Base-by-base conservation (phyloP, 164 flowering plant genomes). In the Cinnamomum chago region DNA sequence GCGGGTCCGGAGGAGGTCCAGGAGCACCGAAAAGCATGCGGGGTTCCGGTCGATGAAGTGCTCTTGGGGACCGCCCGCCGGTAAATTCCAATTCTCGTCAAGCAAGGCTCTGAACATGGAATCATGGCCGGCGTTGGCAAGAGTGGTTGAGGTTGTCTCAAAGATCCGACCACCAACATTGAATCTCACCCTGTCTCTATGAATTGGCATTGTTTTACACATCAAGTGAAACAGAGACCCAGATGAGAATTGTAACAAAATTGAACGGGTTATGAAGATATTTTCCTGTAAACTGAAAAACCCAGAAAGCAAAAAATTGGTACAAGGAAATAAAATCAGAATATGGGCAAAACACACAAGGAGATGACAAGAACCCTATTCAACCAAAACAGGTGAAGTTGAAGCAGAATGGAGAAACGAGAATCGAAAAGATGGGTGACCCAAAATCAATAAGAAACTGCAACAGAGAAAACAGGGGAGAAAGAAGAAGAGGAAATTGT, bases 31-130 rank as follows among this genome's bases (percentile, higher is more conserved):
- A 76, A 92, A 94, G 79, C 95, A 94, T 23, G 84, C 85, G 0
- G 98, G 95, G 77, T 90, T 90, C 20, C 95, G 86, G 74, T 94
- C 98, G 62, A 94, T 86, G 88, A 90, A 94, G 77, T 83, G 58
- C 30, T 83, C 87, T 14, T 64, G 68, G 52, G 71, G 15, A 2
- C 20, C 40, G 10, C 14, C 40, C 18, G 83, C n/a, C 7, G 60
- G 78, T 3, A 88, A 72, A 76, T 88, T 75, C 98, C 98, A 93
- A 70, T 90, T 73, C 3, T 88, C 90, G 27, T 92, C 94, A 52
- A 93, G 89, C 84, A 93, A 74, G 0, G 94, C 90, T 22, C 97
- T 97, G 72, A 94, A 89, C 50, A 82, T 65, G 9, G 98, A 92
- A 62, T 90, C 77, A 0, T 95, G 83, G 65, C 97, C 92, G 3